Conservation (phyloP, 495 filamentous ascomycete species). For the Talaromyces thailandensis region DNA sequence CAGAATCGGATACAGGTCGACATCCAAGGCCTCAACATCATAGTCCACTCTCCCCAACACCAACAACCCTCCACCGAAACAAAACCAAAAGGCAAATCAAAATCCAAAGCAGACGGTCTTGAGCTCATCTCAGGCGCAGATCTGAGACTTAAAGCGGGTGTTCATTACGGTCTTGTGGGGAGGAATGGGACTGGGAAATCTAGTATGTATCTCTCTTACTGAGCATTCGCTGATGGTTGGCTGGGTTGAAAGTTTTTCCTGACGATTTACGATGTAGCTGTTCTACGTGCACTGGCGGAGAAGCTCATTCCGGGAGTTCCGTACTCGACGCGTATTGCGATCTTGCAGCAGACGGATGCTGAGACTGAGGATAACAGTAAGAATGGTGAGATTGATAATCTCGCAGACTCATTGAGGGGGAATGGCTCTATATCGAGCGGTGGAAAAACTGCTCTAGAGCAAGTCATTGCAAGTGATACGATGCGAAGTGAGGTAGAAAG, state of each 20-base stretch:
- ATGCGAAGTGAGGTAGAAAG: conserved; percentile 46
- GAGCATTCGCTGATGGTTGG: no score
- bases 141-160: conserved; percentile 58
- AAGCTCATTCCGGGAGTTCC: conserved; percentile 75
- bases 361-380: conserved; percentile 14
- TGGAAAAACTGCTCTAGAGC: conserved; percentile 46
- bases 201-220: conserved; percentile 37
- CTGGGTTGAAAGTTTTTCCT: neutral
- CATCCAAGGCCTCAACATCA: conserved; percentile 56
- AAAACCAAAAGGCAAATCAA: conserved; percentile 42
- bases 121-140: conserved; percentile 63
- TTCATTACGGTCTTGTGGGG: conserved; percentile 65
- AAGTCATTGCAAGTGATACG: conserved; percentile 58
- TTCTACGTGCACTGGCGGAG: conserved; percentile 65
- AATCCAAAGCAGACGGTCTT: conserved; percentile 40
- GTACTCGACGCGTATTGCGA: conserved; percentile 53
- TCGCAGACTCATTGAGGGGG: conserved; percentile 5
- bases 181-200: conserved; percentile 77
- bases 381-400: conserved; percentile 1
- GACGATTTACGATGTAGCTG: conserved; percentile 30
- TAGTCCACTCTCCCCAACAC: conserved; percentile 35
- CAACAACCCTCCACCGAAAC: conserved; percentile 15
- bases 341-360: conserved; percentile 60
- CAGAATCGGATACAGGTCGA: conserved; percentile 54
- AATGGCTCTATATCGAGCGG: neutral